Evolutionary conservation across 352 stramenopile genomes (phyloP).

Genomic region (Pythium monospermum): DNA sequence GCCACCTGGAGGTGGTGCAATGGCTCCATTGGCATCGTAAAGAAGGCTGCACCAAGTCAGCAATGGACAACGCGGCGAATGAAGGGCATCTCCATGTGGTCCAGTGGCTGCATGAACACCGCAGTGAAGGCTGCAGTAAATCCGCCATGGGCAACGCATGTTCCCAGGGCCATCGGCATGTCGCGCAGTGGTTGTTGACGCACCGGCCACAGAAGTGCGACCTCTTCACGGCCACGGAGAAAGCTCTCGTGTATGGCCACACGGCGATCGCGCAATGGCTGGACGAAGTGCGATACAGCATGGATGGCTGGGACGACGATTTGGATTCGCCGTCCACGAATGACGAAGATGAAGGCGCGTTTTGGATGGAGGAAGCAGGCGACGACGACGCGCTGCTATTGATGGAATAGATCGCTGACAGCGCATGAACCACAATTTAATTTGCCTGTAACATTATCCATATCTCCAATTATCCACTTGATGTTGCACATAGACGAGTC

Average conservation of each 20-base stretch:
- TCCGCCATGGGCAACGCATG: slow-evolving; percentile 66
- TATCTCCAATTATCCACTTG: no score
- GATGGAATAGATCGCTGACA: no score
- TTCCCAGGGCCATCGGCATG: slow-evolving; percentile 37
- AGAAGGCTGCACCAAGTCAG: slow-evolving; percentile 44
- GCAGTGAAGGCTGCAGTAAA: slow-evolving; percentile 59
- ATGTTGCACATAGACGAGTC: no score
- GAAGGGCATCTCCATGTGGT: slow-evolving; percentile 42
- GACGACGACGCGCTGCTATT: no score
- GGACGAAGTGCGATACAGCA: slow-evolving; percentile 23
- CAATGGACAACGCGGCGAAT: slow-evolving; percentile 56
- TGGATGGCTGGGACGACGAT: slow-evolving; percentile 18
- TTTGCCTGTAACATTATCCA: no score
- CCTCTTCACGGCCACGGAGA: slow-evolving; percentile 29
- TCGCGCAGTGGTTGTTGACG: slow-evolving; percentile 50
- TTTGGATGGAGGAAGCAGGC: no score
- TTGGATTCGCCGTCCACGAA: neutral
- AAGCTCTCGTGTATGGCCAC: slow-evolving; percentile 25
- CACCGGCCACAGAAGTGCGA: slow-evolving; percentile 38
- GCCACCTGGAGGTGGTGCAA: slow-evolving; percentile 50
- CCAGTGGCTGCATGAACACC: slow-evolving; percentile 44
- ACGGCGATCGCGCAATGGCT: slow-evolving; percentile 24
- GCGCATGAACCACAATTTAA: no score
- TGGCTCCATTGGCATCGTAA: slow-evolving; percentile 52
- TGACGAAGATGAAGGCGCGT: neutral